A percentile compares a stretch with the other conserved stretches of the same genome.
Evolutionary conservation across 257 asterid genomes (phyloP).

Genomic region (Cruciata laevipes): DNA sequence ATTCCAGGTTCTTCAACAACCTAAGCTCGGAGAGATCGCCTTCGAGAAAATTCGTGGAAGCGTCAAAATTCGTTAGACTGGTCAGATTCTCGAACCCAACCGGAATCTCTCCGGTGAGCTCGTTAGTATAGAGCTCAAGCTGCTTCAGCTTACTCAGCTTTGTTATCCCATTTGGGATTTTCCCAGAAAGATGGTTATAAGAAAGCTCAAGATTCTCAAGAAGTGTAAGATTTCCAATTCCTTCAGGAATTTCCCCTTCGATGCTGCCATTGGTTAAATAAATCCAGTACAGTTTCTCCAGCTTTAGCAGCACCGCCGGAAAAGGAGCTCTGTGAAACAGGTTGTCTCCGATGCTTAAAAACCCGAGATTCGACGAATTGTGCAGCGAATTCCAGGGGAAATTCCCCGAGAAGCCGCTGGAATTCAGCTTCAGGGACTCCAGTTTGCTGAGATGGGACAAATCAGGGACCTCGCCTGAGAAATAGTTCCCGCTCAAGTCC

Average conservation of each 20-base stretch:
- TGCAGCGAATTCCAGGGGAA: conserved; percentile 40
- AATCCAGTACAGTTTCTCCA: conserved; percentile 33
- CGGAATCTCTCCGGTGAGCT: conserved; percentile 31
- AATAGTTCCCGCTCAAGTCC: conserved; percentile 31
- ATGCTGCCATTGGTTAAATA: conserved; percentile 34
- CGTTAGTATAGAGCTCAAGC: conserved; percentile 36
- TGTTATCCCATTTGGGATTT: conserved; percentile 32
- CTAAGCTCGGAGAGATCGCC: conserved; percentile 38
- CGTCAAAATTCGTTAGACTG: conserved; percentile 26
- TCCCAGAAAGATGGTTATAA: conserved; percentile 22
- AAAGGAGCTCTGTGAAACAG: conserved; percentile 25
- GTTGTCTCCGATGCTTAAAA: conserved; percentile 39
- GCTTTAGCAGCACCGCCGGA: conserved; percentile 29
- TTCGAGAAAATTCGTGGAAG: conserved; percentile 27
- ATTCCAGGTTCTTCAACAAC: conserved; percentile 20
- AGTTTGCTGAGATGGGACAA: conserved; percentile 26
- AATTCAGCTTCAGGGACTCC: conserved; percentile 25
- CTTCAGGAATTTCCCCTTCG: conserved; percentile 35
- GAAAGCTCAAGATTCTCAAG: conserved; percentile 41
- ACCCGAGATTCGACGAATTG: conserved; percentile 28
- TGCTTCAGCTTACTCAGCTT: conserved; percentile 26
- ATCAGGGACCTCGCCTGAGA: conserved; percentile 30
- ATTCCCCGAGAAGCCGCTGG: conserved; percentile 29
- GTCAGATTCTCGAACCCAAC: conserved; percentile 32
- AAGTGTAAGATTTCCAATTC: conserved; percentile 37